These are phyloP conservation scores for Ephemerocybe angulata DNA, from an alignment of 768 basidiomycete genomes.

Conservation along the genomic window DNA sequence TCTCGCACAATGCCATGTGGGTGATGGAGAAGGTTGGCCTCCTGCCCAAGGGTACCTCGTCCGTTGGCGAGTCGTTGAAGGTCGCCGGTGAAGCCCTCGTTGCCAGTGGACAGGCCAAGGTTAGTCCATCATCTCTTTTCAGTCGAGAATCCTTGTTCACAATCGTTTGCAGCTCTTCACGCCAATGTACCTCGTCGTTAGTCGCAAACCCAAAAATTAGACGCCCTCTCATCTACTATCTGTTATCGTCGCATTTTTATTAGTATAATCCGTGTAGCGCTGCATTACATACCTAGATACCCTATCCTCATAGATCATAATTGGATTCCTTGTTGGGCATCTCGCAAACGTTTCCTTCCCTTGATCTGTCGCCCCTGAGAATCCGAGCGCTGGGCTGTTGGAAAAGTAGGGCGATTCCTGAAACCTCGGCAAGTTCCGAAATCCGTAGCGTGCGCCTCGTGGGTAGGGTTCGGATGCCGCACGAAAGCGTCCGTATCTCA, in stretches of 20 bases:
- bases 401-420: not conserved
- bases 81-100: constrained; percentile 77
- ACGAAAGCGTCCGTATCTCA: constrained; percentile 17
- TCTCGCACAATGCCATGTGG: constrained; percentile 79
- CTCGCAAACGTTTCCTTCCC: constrained; percentile 10
- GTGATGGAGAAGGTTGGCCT: constrained; percentile 73
- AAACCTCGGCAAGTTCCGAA: constrained; percentile 33
- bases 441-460: not conserved
- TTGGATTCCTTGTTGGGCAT: constrained; percentile 4
- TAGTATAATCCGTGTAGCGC: constrained; percentile 10
- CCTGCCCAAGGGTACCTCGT: constrained; percentile 88
- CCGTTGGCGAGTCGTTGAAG: constrained; percentile 86
- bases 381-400: no score
- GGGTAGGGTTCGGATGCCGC: not conserved
- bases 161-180: constrained; percentile 66
- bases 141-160: constrained; percentile 13
- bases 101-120: constrained; percentile 83
- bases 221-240: constrained; percentile 10
- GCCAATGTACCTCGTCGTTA: constrained; percentile 77
- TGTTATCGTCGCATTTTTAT: constrained; percentile 7
- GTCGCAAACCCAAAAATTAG: constrained; percentile 52
- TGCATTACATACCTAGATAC: constrained; percentile 7
- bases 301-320: constrained; percentile 7
- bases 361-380: no score
- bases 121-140: constrained; percentile 27